Base-by-base conservation (phyloP, 108 stramenopile species). In the Fragilaria crotonensis region DNA sequence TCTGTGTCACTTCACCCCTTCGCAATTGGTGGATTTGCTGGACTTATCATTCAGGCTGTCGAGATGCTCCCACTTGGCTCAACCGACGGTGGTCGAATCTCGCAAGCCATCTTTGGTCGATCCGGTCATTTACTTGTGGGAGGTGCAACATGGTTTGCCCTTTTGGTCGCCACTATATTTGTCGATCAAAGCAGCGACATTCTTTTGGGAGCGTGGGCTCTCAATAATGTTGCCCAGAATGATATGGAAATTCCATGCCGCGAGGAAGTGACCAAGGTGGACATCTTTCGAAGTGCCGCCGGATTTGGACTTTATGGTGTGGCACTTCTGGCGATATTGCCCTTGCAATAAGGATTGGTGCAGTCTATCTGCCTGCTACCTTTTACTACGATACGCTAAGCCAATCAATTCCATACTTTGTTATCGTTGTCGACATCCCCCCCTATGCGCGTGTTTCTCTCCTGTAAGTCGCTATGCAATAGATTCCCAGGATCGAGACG, bases 41-140 rank as follows among this genome's bases (percentile, higher is more conserved):
- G 87, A 17, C 55, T 84, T 5, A 55, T 92, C 17, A 85, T 81
- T 17, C 78, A 84, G 59, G 75, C 87, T 0, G 54, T 92, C 4
- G 85, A 83, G 25, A 36, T 81, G 26, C 52, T 92, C n/a, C 90
- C 90, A 4, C 57, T 88, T n/a, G 87, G 86, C 0, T 67, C 66
- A 18, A 81, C 81, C n/a, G 83, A 89, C 45, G 87, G 87, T 27
- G 87, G 83, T 25, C 61, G 87, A 30, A 70, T 85, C 59, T 75
- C 79, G 1, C 70, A 72, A 28, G 77, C 83, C 2, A 21, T 83
- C 3, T 70, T 89, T 26, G 87, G 87, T 9, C 75, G 87, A 22
- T 51, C 66, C n/a, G 81, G 79, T 55, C 79, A 80, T 33, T 53
- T 62, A 18, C 45, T 82, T 2, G 63, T 85, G 30, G 70, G 72